A percentile compares a stretch with the other conserved stretches of the same genome.
Conservation (phyloP, 495 filamentous ascomycete genomes). For the Tuber brumale region DNA sequence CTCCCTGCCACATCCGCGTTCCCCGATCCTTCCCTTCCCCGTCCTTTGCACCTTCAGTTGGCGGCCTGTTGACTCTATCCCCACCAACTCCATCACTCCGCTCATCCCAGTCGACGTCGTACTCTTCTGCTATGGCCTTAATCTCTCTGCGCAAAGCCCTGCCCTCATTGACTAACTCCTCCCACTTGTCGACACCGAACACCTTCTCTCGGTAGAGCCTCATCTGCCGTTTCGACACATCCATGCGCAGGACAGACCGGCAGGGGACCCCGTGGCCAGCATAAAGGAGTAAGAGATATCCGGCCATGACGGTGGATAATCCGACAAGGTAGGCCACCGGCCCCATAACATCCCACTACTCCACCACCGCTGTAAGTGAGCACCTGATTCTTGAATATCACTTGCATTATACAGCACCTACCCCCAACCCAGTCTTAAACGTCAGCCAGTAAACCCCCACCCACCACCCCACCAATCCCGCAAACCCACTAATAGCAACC, state of each 20-base stretch:
- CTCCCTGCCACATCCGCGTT: neutral
- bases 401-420: slow-evolving; percentile 3
- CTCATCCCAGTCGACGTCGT: slow-evolving; percentile 95
- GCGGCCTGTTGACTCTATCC: slow-evolving; percentile 61
- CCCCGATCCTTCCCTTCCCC: too few relatives aligned
- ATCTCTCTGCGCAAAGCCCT: slow-evolving; percentile 77
- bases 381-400: neutral
- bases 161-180: slow-evolving; percentile 68
- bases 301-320: slow-evolving; percentile 67
- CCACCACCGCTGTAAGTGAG: neutral
- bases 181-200: slow-evolving; percentile 72
- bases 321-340: slow-evolving; percentile 58
- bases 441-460: slow-evolving; percentile 67
- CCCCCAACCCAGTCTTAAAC: slow-evolving; percentile 68
- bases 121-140: slow-evolving; percentile 71
- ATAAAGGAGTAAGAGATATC: slow-evolving; percentile 90
- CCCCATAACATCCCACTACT: slow-evolving; percentile 78
- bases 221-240: slow-evolving; percentile 68
- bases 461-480: slow-evolving; percentile 69
- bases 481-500: slow-evolving; percentile 73
- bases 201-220: slow-evolving; percentile 67
- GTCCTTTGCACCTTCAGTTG: slow-evolving; percentile 38
- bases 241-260: slow-evolving; percentile 75
- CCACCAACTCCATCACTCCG: slow-evolving; percentile 61
- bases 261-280: slow-evolving; percentile 86